phyloP scores from a whole-genome alignment of 306 rosid species.

The Dalbergia cochinchinensis region DNA sequence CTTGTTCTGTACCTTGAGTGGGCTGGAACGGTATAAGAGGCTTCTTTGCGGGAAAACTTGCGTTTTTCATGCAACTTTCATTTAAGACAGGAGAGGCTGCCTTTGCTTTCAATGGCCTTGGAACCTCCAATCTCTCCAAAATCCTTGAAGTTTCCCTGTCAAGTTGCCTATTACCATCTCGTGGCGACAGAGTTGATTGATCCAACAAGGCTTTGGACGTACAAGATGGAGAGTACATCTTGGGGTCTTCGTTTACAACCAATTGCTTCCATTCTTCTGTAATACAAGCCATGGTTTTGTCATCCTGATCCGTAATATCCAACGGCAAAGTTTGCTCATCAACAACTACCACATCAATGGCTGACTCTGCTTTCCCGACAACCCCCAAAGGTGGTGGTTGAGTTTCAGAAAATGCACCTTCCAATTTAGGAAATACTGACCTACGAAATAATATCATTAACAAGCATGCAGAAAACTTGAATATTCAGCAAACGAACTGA shows the following conservation, averaged over 20 bases:
- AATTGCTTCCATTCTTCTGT: slow-evolving; percentile 85
- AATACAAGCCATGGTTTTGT: slow-evolving; percentile 56
- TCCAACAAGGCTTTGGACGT: slow-evolving; percentile 57
- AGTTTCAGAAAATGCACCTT: slow-evolving; percentile 51
- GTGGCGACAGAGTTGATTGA: slow-evolving; percentile 47
- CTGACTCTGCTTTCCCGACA: slow-evolving; percentile 44
- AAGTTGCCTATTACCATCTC: slow-evolving; percentile 58
- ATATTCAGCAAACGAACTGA: slow-evolving; percentile 31
- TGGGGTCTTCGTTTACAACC: slow-evolving; percentile 66
- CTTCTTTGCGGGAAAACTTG: slow-evolving; percentile 50
- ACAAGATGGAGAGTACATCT: slow-evolving; percentile 57
- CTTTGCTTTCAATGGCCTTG: slow-evolving; percentile 64
- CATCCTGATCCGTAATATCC: slow-evolving; percentile 46
- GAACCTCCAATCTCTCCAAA: slow-evolving; percentile 85
- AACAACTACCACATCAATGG: slow-evolving; percentile 32
- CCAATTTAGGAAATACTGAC: slow-evolving; percentile 54
- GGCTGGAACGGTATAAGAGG: slow-evolving; percentile 60
- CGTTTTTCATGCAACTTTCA: slow-evolving; percentile 51
- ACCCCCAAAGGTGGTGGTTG: slow-evolving; percentile 48
- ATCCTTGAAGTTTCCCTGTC: slow-evolving; percentile 75
- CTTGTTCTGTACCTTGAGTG: slow-evolving; percentile 53
- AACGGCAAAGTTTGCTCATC: slow-evolving; percentile 35
- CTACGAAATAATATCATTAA: slow-evolving; percentile 53
- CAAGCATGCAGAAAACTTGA: slow-evolving; percentile 24
- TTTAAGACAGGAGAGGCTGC: slow-evolving; percentile 48